Conservation (phyloP, 257 asterid species). For the Jasminum sambac region DNA sequence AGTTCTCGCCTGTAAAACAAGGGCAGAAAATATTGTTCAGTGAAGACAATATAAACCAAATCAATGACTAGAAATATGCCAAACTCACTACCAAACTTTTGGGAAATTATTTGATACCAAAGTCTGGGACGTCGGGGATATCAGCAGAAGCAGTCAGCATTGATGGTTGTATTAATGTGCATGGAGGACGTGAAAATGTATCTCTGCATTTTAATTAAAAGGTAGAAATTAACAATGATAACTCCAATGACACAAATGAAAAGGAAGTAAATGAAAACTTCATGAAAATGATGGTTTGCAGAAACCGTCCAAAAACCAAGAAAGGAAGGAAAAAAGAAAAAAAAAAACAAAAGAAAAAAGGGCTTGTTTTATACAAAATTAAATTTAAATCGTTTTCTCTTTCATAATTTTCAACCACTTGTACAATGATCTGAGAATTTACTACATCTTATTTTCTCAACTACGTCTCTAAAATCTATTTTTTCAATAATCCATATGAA, state of each 20-base stretch:
- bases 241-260: slow-evolving; percentile 14
- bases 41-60: slow-evolving; percentile 16
- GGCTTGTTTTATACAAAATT: no score
- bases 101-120: slow-evolving; percentile 54
- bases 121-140: slow-evolving; percentile 57
- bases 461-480: no score
- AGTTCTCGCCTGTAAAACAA: slow-evolving; percentile 56
- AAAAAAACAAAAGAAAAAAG: no score
- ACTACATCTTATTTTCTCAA: no score
- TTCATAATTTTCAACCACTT: no score
- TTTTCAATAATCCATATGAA: no score
- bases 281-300: background rate
- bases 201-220: slow-evolving; percentile 69
- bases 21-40: slow-evolving; percentile 23
- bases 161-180: slow-evolving; percentile 89
- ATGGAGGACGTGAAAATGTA: slow-evolving; percentile 89
- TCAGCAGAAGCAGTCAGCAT: slow-evolving; percentile 57
- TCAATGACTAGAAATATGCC: slow-evolving; percentile 23
- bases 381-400: no score
- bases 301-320: no score
- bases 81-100: slow-evolving; percentile 22
- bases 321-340: no score
- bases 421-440: no score
- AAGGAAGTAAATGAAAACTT: slow-evolving; percentile 19
- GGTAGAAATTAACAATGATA: slow-evolving; percentile 17